Percentiles rank a stretch among this genome's conserved stretches.
Conservation (phyloP, 2,329 filamentous ascomycete species). For the Magnaporthiopsis poae region DNA sequence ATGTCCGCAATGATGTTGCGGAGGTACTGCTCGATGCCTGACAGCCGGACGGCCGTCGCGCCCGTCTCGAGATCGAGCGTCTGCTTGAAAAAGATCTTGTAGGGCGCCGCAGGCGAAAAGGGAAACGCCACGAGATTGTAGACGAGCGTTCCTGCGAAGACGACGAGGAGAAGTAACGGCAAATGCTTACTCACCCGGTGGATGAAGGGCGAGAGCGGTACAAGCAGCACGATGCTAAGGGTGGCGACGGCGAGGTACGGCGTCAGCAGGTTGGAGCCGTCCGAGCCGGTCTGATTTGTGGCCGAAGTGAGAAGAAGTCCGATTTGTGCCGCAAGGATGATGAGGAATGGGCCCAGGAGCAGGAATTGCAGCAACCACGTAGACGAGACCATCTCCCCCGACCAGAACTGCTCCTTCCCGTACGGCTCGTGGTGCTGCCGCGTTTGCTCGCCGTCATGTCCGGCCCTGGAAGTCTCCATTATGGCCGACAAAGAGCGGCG, state of each 20-base stretch:
- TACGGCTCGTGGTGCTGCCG: constrained; percentile 37
- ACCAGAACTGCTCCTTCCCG: constrained; percentile 77
- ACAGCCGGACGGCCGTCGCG: constrained; percentile 58
- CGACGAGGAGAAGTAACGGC: constrained; percentile 62
- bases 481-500: constrained; percentile 35
- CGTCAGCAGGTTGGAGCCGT: constrained; percentile 63
- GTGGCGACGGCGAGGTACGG: constrained; percentile 62
- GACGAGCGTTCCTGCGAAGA: constrained; percentile 66
- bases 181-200: constrained; percentile 79
- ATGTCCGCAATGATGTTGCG: constrained; percentile 56
- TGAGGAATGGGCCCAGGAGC: constrained; percentile 63
- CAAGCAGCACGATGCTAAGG: constrained; percentile 60
- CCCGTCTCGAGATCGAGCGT: constrained; percentile 65
- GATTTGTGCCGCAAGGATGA: constrained; percentile 69
- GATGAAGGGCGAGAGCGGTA: constrained; percentile 73
- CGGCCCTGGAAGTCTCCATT: constrained; percentile 14
- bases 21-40: constrained; percentile 59
- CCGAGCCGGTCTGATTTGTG: constrained; percentile 70
- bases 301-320: constrained; percentile 63
- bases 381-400: constrained; percentile 65
- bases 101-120: constrained; percentile 66
- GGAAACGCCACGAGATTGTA: constrained; percentile 86
- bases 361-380: constrained; percentile 83
- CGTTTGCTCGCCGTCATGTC: constrained; percentile 17
- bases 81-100: constrained; percentile 85